Evolutionary conservation across 2,329 filamentous ascomycete genomes (phyloP).

Genomic region (Lasiodiplodia theobromae): DNA sequence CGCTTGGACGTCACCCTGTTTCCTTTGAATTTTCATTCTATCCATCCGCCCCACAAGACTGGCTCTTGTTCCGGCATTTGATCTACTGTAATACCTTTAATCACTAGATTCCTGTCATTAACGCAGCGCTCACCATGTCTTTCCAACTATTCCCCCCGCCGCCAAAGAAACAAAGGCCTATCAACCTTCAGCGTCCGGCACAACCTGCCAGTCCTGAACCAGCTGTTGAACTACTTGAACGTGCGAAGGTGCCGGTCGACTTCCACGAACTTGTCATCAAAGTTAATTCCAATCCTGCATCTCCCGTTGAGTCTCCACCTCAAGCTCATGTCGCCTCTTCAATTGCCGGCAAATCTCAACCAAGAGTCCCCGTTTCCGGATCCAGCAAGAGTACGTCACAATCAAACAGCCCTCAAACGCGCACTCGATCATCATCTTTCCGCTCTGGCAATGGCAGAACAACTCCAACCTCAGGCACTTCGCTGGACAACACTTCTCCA

Average conservation of each 20-base stretch:
- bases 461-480: slow-evolving; percentile 4
- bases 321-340: slow-evolving; percentile 25
- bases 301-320: slow-evolving; percentile 9
- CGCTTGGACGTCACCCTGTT: slow-evolving; percentile 18
- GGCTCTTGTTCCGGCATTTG: slow-evolving; percentile 20
- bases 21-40: slow-evolving; percentile 4
- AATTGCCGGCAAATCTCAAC: slow-evolving; percentile 33
- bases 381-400: slow-evolving; percentile 28
- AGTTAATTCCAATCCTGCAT: slow-evolving; percentile 40
- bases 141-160: slow-evolving; percentile 50
- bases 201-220: slow-evolving; percentile 44
- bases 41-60: slow-evolving; percentile 17
- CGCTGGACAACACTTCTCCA: slow-evolving; percentile 13
- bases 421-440: slow-evolving; percentile 3
- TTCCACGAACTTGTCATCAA: slow-evolving; percentile 50
- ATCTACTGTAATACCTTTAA: slow-evolving; percentile 23
- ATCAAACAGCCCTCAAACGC: not conserved
- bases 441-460: slow-evolving; percentile 20
- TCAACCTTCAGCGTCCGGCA: slow-evolving; percentile 40
- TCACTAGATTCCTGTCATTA: slow-evolving; percentile 17
- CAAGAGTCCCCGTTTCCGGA: slow-evolving; percentile 36
- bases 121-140: slow-evolving; percentile 18
- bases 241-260: slow-evolving; percentile 42
- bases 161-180: slow-evolving; percentile 42
- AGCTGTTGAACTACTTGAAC: slow-evolving; percentile 40